phyloP scores from a whole-genome alignment of 208 protist genomes.

The Wallacemonas collosoma region DNA sequence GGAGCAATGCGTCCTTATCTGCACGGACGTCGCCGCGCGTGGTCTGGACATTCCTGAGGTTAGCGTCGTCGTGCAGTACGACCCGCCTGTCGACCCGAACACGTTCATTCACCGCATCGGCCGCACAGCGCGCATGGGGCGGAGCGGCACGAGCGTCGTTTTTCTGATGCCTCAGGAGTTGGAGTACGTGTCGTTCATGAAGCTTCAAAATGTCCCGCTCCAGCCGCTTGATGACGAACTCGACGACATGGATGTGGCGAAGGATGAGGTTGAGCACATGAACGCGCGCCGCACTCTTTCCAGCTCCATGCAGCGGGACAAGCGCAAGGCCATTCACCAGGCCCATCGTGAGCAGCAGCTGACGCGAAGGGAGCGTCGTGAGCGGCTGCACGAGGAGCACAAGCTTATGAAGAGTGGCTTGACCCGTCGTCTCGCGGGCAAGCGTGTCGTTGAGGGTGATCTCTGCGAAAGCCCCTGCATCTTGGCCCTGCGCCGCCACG shows the following conservation, averaged over 20 bases:
- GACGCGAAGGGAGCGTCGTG: conserved; percentile 64
- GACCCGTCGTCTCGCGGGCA: conserved; percentile 37
- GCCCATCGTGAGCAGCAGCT: conserved; percentile 76
- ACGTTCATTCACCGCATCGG: conserved; percentile 98
- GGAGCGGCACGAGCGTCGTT: conserved; percentile 89
- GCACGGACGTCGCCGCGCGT: conserved; percentile 95
- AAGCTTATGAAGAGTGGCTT: conserved; percentile 36
- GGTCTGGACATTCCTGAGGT: conserved; percentile 97
- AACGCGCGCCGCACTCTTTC: conserved; percentile 76
- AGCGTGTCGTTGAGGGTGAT: conserved; percentile 74
- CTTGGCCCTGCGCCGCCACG: conserved; percentile 62
- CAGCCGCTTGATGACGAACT: conserved; percentile 69
- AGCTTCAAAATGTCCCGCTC: conserved; percentile 88
- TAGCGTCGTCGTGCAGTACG: conserved; percentile 97
- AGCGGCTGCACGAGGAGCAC: conserved; percentile 64
- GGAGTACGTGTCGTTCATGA: conserved; percentile 93
- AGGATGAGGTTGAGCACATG: conserved; percentile 50
- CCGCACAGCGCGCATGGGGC: conserved; percentile 96
- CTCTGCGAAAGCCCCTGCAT: conserved; percentile 75
- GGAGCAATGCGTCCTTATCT: conserved; percentile 91
- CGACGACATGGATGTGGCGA: conserved; percentile 63
- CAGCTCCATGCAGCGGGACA: conserved; percentile 64
- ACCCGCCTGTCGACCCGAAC: conserved; percentile 93
- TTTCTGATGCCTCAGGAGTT: conserved; percentile 94
- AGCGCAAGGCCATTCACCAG: conserved; percentile 71